A percentile compares a stretch with the other conserved stretches of the same genome.
Evolutionary conservation across 2,329 filamentous ascomycete genomes (phyloP).

Genomic region (Lachnellula willkommii): DNA sequence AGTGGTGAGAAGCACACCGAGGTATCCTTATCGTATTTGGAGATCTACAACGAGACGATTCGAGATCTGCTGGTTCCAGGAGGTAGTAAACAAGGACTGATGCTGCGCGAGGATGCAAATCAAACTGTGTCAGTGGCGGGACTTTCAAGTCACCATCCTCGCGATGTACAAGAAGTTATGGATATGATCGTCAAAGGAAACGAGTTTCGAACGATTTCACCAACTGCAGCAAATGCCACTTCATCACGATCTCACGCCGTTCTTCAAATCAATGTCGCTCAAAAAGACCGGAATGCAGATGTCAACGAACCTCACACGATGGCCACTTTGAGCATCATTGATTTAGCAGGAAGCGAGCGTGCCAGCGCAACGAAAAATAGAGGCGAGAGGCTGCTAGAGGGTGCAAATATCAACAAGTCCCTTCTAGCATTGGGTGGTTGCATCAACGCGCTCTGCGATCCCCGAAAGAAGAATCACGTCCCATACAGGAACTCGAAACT

Average conservation of each 20-base stretch:
- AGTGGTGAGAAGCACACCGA: conserved; percentile 84
- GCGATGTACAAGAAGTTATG: conserved; percentile 94
- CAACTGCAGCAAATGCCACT: conserved; percentile 94
- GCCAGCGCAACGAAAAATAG: conserved; percentile 96
- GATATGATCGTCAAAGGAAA: conserved; percentile 97
- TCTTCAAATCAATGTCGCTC: conserved; percentile 90
- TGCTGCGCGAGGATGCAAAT: conserved; percentile 91
- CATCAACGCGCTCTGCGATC: conserved; percentile 96
- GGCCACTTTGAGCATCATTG: conserved; percentile 97
- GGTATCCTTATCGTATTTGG: conserved; percentile 86
- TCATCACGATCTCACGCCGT: conserved; percentile 97
- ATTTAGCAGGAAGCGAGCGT: conserved; percentile 90
- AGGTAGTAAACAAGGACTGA: conserved; percentile 71
- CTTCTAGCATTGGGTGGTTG: conserved; percentile 90
- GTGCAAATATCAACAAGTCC: conserved; percentile 99
- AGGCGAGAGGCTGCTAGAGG: conserved; percentile 83
- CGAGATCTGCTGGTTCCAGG: conserved; percentile 86
- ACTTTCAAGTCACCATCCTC: conserved; percentile 83
- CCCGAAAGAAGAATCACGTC: conserved; percentile 85
- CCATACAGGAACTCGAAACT: conserved; percentile 98
- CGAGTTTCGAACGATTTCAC: conserved; percentile 89
- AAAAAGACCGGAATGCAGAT: conserved; percentile 87
- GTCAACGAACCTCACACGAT: conserved; percentile 95
- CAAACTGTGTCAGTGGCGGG: conserved; percentile 88
- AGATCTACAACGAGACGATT: conserved; percentile 99